Percentiles rank a stretch among this genome's conserved stretches.
Evolutionary conservation across 768 basidiomycete species (phyloP).

Genomic region (Coprinopsis strossmayeri): DNA sequence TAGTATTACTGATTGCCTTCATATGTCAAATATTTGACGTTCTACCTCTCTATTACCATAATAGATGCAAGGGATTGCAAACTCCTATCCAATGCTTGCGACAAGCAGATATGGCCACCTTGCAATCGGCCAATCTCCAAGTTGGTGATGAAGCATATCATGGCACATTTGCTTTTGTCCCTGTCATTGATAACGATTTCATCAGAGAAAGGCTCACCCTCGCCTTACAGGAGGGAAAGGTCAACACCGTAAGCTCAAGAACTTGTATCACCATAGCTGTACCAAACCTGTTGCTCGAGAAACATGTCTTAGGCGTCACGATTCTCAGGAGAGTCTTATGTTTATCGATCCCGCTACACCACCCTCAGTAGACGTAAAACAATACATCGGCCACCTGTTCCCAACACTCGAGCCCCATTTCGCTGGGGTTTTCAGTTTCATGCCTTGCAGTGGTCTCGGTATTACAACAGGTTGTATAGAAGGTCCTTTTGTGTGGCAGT

Average conservation of each 20-base stretch:
- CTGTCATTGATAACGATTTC: constrained; percentile 43
- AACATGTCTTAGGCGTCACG: constrained; percentile 29
- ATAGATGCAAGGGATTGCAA: too few relatives aligned
- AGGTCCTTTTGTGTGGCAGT: too few relatives aligned
- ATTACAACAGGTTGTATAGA: too few relatives aligned
- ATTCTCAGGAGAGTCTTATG: constrained; percentile 27
- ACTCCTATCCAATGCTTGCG: constrained; percentile 37
- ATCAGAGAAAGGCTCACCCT: constrained; percentile 37
- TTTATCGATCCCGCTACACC: constrained; percentile 28
- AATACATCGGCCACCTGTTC: constrained; percentile 32
- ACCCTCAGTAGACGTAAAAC: constrained; percentile 17
- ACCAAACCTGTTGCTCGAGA: constrained; percentile 6
- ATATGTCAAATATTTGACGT: too few relatives aligned
- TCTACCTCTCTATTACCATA: too few relatives aligned
- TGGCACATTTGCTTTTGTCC: constrained; percentile 32
- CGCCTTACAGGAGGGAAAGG: constrained; percentile 26
- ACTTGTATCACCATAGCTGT: not conserved
- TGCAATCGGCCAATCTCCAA: constrained; percentile 28
- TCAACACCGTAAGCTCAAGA: constrained; percentile 32
- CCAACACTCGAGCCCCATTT: constrained; percentile 21
- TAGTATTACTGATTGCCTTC: too few relatives aligned
- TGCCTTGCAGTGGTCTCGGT: too few relatives aligned
- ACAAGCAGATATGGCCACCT: constrained; percentile 18
- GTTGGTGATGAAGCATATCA: constrained; percentile 27
- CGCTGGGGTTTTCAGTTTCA: too few relatives aligned